Evolutionary conservation across 495 filamentous ascomycete species (phyloP), one percentile per base, ranked within the genome.

Genomic region (Penicillium paradoxum): DNA sequence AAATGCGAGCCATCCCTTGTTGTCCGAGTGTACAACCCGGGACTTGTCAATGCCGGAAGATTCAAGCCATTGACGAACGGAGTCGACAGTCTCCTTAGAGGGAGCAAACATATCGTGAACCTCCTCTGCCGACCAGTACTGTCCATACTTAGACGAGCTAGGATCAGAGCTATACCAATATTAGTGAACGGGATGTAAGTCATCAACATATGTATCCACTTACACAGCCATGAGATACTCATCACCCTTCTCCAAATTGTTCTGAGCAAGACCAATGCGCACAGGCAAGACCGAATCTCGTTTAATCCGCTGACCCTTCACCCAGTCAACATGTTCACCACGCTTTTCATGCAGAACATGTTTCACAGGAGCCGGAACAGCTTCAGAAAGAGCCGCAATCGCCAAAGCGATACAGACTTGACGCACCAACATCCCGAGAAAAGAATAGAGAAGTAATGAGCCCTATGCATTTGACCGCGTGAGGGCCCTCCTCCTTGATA

Each of bases 121-220:
- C 57, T 81, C 73, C 14, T 83, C 72, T 53, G 57, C 73, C 68
- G 69, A 86, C 67, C 57, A 78, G 57, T 88, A 82, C 55, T 81
- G 65, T 3, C 87, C 87, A 60, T 89, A 89, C 6, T 72, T 71
- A 17, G 75, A 57, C 54, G 83, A 77, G 27, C 70, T 70, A 1
- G 86, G 87, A 3, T 79, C 79, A 8, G 84, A 83, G 54, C 89
- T 79, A n/a, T 78, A 69, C 39, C 75, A 63, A 2, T 11, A 38
- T 59, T 60, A 43, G 29, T 68, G 47, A 32, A 76, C 63, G 1
- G 65, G 6, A 19, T 10, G 9, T 3, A 29, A 6, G 17, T 9
- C 59, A 13, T 57, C 44, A 27, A 18, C 6, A 15, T 2, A 37
- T 5, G 34, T 2, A 7, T 13, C 22, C n/a, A 55, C 56, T 45